Conservation (phyloP, 768 basidiomycete genomes). For the Porpolomopsis calyptriformis region DNA sequence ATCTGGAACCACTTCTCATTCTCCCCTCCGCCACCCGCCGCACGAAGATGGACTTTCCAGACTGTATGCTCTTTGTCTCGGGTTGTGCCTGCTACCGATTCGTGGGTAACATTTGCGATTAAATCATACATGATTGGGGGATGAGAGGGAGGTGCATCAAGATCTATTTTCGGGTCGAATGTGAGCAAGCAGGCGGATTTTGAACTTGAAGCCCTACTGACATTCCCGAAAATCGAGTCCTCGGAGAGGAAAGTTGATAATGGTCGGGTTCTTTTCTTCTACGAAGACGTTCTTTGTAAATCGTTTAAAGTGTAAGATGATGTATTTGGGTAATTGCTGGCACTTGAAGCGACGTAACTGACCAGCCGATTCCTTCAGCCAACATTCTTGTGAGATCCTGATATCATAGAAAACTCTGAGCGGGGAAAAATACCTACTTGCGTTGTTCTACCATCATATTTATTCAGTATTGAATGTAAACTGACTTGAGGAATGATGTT, state of each 20-base stretch:
- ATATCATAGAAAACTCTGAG: slow-evolving; percentile 6
- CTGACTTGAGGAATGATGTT: slow-evolving; percentile 98
- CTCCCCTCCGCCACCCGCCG: slow-evolving; percentile 65
- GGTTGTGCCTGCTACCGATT: slow-evolving; percentile 92
- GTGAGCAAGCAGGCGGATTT: slow-evolving; percentile 15
- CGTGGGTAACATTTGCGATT: slow-evolving; percentile 89
- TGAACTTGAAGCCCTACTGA: slow-evolving; percentile 33
- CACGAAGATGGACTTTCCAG: slow-evolving; percentile 85
- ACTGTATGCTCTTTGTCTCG: slow-evolving; percentile 84
- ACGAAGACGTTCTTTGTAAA: slow-evolving; percentile 96
- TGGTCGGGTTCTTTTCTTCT: slow-evolving; percentile 98
- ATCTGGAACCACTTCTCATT: slow-evolving; percentile 93
- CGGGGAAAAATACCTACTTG: slow-evolving; percentile 45
- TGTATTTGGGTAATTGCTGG: slow-evolving; percentile 78
- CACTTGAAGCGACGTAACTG: slow-evolving; percentile 86
- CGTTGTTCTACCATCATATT: slow-evolving; percentile 87
- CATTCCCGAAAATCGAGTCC: slow-evolving; percentile 91
- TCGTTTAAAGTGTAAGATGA: slow-evolving; percentile 91
- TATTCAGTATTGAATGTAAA: slow-evolving; percentile 78
- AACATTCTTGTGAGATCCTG: slow-evolving; percentile 1
- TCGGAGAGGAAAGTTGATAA: slow-evolving; percentile 91
- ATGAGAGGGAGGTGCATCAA: slow-evolving; percentile 56
- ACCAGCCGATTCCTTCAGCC: slow-evolving; percentile 64
- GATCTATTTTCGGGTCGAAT: slow-evolving; percentile 40
- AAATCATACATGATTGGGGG: slow-evolving; percentile 79